Evolutionary conservation across 768 basidiomycete genomes (phyloP).

Genomic region (Leccinum sublutescens): DNA sequence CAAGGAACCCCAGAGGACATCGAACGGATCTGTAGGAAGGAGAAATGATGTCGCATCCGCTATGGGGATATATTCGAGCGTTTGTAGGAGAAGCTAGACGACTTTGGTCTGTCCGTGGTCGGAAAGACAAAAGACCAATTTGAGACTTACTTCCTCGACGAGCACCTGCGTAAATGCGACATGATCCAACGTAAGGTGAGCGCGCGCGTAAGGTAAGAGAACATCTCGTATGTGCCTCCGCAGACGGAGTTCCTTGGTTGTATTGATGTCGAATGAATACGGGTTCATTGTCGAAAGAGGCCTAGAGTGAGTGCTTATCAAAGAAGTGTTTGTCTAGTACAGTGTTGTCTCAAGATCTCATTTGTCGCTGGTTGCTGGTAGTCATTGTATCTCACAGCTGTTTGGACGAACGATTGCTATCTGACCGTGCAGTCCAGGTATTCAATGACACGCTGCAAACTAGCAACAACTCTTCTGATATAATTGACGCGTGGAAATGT

Average conservation of each 20-base stretch:
- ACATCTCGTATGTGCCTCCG: constrained; percentile 51
- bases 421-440: background rate
- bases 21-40: constrained; percentile 56
- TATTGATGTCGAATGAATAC: constrained; percentile 17
- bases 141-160: constrained; percentile 41
- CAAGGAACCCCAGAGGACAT: constrained; percentile 38
- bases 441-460: background rate
- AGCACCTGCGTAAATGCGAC: constrained; percentile 50
- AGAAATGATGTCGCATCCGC: constrained; percentile 50
- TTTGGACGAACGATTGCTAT: background rate
- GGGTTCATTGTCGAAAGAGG: constrained; percentile 14
- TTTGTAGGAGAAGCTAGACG: constrained; percentile 41
- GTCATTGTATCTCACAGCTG: background rate
- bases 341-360: background rate
- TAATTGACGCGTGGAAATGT: background rate
- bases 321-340: background rate
- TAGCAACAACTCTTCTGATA: background rate
- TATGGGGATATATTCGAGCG: constrained; percentile 43
- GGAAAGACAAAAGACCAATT: background rate
- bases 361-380: background rate
- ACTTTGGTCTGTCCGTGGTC: background rate
- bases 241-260: constrained; percentile 23
- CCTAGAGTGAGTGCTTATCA: background rate
- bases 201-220: constrained; percentile 51
- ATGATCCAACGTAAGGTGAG: constrained; percentile 56